Evolutionary conservation across 2,329 filamentous ascomycete genomes (phyloP).

Genomic region (Colletotrichum sp.): DNA sequence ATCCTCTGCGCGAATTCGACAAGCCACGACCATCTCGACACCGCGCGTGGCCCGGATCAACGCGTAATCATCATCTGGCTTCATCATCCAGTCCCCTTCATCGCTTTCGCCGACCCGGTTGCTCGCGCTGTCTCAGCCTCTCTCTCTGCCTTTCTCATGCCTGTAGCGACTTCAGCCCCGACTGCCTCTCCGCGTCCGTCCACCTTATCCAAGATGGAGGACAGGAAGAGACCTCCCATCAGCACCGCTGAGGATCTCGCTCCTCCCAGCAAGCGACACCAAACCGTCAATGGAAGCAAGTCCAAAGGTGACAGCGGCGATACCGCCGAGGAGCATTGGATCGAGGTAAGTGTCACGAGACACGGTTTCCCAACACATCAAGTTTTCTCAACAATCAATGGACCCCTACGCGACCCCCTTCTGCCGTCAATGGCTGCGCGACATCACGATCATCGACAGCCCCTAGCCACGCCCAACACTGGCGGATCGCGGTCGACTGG

Average conservation of each 20-base stretch:
- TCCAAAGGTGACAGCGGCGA: slow-evolving; percentile 60
- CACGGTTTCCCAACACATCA: slow-evolving; percentile 24
- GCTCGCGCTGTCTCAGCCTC: slow-evolving; percentile 24
- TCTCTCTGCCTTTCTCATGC: slow-evolving; percentile 70
- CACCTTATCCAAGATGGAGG: slow-evolving; percentile 95
- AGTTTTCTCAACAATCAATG: slow-evolving; percentile 25
- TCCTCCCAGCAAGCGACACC: slow-evolving; percentile 88
- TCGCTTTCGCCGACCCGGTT: slow-evolving; percentile 3
- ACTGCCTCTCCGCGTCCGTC: slow-evolving; percentile 76
- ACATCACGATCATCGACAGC: slow-evolving; percentile 19
- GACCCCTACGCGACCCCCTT: slow-evolving; percentile 14
- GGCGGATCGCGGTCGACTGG: slow-evolving; percentile 19
- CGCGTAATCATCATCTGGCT: not conserved
- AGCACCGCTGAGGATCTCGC: slow-evolving; percentile 81
- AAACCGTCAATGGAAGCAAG: slow-evolving; percentile 78
- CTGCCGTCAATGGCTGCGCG: slow-evolving; percentile 18
- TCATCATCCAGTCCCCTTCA: not conserved
- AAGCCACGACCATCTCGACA: slow-evolving; percentile 9
- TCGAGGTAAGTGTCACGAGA: slow-evolving; percentile 66
- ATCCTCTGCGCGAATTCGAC: slow-evolving; percentile 7
- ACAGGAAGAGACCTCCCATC: slow-evolving; percentile 94
- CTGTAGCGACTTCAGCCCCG: slow-evolving; percentile 74
- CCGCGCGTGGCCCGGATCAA: slow-evolving; percentile 9
- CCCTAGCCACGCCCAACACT: slow-evolving; percentile 14
- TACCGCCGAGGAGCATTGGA: slow-evolving; percentile 65